phyloP scores from a whole-genome alignment of 2,329 filamentous ascomycete genomes.

The Fusarium udum region DNA sequence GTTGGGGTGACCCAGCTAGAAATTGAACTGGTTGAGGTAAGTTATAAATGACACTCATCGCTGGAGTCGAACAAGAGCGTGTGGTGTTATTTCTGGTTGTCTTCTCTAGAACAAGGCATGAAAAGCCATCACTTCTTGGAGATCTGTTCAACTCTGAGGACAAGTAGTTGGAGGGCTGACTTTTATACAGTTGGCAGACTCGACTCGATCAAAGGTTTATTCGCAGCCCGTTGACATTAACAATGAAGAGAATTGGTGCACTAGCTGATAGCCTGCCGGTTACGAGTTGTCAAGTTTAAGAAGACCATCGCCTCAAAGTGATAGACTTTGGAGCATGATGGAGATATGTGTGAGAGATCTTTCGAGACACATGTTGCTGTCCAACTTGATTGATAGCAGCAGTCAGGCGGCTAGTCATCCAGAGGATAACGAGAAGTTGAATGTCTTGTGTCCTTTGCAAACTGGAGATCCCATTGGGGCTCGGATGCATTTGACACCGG shows the following conservation, averaged over 20 bases:
- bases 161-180: not conserved
- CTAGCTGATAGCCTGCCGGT: not conserved
- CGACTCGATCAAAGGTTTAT: not conserved
- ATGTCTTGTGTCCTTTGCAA: not conserved
- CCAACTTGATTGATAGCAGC: not conserved
- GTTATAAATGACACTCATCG: not conserved
- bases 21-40: not conserved
- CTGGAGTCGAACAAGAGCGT: not conserved
- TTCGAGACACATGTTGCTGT: not conserved
- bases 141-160: not conserved
- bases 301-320: not conserved
- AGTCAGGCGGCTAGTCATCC: not conserved
- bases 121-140: not conserved
- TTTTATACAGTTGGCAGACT: not conserved
- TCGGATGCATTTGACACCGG: not conserved
- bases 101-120: not conserved
- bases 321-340: not conserved
- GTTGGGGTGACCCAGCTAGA: not conserved
- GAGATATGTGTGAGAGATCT: not conserved
- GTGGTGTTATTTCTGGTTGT: not conserved
- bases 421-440: not conserved
- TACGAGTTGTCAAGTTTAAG: not conserved
- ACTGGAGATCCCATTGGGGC: not conserved
- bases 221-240: not conserved
- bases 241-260: not conserved